Base-by-base conservation (phyloP, 2,329 filamentous ascomycete species). In the Aschersonia sp. region DNA sequence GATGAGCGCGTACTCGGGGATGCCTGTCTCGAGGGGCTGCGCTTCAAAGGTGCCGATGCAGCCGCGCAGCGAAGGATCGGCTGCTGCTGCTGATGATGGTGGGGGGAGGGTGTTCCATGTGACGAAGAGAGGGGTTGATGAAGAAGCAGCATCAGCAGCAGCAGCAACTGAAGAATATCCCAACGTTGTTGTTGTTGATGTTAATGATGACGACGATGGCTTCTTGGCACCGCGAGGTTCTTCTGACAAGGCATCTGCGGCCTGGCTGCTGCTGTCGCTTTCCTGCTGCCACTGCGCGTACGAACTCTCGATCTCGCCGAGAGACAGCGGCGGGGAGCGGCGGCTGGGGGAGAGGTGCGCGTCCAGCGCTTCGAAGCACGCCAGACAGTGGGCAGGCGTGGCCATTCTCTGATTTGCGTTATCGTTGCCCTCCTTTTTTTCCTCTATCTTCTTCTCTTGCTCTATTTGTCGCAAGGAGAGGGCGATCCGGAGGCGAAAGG, bases 1-100 rank as follows among this genome's bases (percentile, higher is more conserved):
- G 46, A 84, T 92, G 54, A 94, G 68, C 44, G 89, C 85, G 66
- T 96, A 97, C 51, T 79, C 80, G 46, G 79, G 71, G 42, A 98
- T 69, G 4, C 88, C 89, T 1, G 76, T 66, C 32, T 79, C 73
- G 10, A 98, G 76, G 45, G 83, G 78, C 57, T 86, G 79, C 2
- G 81, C 64, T 58, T 89, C 85, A 59, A 97, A 98, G 2, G 90
- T 98, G 55, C 92, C 92, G 60, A 98, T 97, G 71, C 92, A 98
- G 50, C 92, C 92, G 50, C 92, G 83, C 42, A 98, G 76, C 30
- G 75, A 76, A 61, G 82, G 49, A 37, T 63, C 59, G 52, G 57
- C 57, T 22, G 56, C 59, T 32, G 59, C 58, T 47, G 44, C 43
- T 22, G 22, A 22, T 22, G 22, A 22, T 22, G 35, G 12, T 37